Evolutionary conservation across 495 filamentous ascomycete genomes (phyloP).

Genomic region (Hypoxylon fuscum): DNA sequence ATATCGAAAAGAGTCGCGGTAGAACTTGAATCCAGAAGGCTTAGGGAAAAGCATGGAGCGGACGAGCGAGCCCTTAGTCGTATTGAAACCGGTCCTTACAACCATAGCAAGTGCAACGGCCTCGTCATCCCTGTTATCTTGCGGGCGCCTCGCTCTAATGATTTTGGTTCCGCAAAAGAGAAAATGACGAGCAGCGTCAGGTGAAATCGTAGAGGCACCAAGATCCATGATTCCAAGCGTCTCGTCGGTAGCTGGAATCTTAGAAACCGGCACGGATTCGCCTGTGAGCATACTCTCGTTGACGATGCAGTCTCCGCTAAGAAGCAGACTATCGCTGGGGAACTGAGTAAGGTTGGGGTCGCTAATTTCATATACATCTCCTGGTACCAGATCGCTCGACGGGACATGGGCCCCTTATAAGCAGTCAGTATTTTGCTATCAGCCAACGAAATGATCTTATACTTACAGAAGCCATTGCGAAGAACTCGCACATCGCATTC

Average conservation of each 20-base stretch:
- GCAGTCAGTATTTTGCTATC: slow-evolving; percentile 39
- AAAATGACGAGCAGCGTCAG: slow-evolving; percentile 84
- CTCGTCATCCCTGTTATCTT: slow-evolving; percentile 83
- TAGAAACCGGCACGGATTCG: slow-evolving; percentile 98
- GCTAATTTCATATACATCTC: slow-evolving; percentile 96
- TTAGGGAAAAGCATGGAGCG: slow-evolving; percentile 99
- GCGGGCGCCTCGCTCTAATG: slow-evolving; percentile 86
- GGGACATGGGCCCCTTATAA: slow-evolving; percentile 79
- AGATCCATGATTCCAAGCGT: slow-evolving; percentile 78
- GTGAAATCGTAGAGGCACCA: slow-evolving; percentile 77
- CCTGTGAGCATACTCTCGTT: slow-evolving; percentile 99
- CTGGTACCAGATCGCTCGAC: slow-evolving; percentile 90
- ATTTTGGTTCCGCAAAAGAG: slow-evolving; percentile 96
- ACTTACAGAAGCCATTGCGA: slow-evolving; percentile 91
- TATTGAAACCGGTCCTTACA: slow-evolving; percentile 93
- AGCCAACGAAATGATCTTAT: neutral
- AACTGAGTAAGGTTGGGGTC: slow-evolving; percentile 94
- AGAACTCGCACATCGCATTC: slow-evolving; percentile 94
- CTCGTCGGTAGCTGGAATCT: slow-evolving; percentile 85
- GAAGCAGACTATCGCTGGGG: slow-evolving; percentile 89
- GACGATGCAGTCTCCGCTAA: slow-evolving; percentile 96
- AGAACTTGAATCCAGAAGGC: slow-evolving; percentile 97
- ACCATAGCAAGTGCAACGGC: slow-evolving; percentile 92
- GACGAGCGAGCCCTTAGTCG: slow-evolving; percentile 94
- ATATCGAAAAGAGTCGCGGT: slow-evolving; percentile 96